These are phyloP conservation scores for Herpetomonas tarakana DNA, from an alignment of 208 protist species.

Conservation along the genomic window DNA sequence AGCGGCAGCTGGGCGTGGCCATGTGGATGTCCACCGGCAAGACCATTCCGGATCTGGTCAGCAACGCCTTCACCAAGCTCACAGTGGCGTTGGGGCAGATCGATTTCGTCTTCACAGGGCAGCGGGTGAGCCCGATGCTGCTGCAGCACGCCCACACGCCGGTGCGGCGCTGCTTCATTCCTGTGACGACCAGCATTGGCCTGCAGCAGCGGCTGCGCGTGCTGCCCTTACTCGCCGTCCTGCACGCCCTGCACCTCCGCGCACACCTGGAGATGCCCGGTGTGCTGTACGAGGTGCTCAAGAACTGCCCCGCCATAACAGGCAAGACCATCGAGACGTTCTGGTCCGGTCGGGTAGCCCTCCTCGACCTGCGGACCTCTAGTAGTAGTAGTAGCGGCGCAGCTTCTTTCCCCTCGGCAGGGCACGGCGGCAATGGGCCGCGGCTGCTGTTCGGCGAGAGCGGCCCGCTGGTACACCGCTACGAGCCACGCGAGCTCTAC, in stretches of 20 bases:
- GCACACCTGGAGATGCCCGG: conserved; percentile 68
- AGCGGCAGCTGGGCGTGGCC: conserved; percentile 26
- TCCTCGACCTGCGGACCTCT: conserved; percentile 46
- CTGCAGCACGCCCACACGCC: conserved; percentile 41
- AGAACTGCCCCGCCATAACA: conserved; percentile 69
- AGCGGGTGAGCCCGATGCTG: conserved; percentile 51
- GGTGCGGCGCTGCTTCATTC: conserved; percentile 64
- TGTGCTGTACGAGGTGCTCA: conserved; percentile 76
- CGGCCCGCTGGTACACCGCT: conserved; percentile 37
- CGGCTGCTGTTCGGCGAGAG: no score
- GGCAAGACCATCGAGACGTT: conserved; percentile 70
- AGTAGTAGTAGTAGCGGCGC: conserved; percentile 45
- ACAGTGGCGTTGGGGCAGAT: conserved; percentile 69
- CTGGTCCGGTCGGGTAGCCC: conserved; percentile 46
- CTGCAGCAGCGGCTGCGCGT: conserved; percentile 80
- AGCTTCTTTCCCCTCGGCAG: conserved; percentile 11
- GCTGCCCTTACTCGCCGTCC: conserved; percentile 57
- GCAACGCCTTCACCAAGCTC: conserved; percentile 49
- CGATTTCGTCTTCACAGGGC: conserved; percentile 64
- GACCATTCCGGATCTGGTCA: conserved; percentile 35
- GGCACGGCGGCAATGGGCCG: conserved; percentile 25
- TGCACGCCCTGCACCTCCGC: conserved; percentile 70
- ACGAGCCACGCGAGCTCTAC: conserved; percentile 69
- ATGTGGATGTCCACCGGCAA: conserved; percentile 41
- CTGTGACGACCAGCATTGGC: conserved; percentile 50